Conservation (phyloP, 331 rosid genomes). For the Prunus yedoensis region DNA sequence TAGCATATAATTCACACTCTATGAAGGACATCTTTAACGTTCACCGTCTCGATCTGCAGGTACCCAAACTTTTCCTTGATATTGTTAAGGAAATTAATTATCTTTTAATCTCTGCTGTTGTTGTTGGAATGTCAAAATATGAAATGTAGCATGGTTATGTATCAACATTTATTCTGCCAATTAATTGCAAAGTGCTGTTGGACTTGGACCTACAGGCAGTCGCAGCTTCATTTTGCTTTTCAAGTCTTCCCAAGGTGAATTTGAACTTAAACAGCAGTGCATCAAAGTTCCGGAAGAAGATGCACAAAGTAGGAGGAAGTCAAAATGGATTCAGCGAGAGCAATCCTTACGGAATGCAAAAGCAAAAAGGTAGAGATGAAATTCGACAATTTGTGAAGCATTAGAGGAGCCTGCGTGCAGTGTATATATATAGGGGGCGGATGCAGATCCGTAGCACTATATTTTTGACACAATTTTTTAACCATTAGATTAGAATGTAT, state of each 20-base stretch:
- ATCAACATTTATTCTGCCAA: too few relatives aligned
- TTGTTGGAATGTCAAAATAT: too few relatives aligned
- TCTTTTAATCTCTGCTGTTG: too few relatives aligned
- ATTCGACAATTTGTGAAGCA: slow-evolving; percentile 60
- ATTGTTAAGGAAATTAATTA: not conserved
- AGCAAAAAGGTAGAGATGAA: slow-evolving; percentile 34
- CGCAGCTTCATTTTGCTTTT: slow-evolving; percentile 81
- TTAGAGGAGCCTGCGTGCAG: slow-evolving; percentile 20
- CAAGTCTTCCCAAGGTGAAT: slow-evolving; percentile 80
- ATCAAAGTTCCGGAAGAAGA: slow-evolving; percentile 65
- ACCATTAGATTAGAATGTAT: too few relatives aligned
- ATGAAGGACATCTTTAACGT: slow-evolving; percentile 88
- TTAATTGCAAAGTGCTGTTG: too few relatives aligned
- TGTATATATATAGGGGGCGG: not conserved
- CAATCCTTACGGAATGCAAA: slow-evolving; percentile 67
- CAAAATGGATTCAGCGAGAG: slow-evolving; percentile 62
- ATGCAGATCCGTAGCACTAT: too few relatives aligned
- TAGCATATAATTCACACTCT: slow-evolving; percentile 89
- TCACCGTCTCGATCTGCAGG: slow-evolving; percentile 87
- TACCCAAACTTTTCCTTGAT: slow-evolving; percentile 2
- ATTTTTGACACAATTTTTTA: too few relatives aligned
- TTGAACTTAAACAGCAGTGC: slow-evolving; percentile 66
- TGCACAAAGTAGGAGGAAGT: slow-evolving; percentile 48
- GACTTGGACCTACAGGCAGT: slow-evolving; percentile 51
- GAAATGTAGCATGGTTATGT: too few relatives aligned